Evolutionary conservation across 345 rosid genomes (phyloP).

Genomic region (Linum lewisii): DNA sequence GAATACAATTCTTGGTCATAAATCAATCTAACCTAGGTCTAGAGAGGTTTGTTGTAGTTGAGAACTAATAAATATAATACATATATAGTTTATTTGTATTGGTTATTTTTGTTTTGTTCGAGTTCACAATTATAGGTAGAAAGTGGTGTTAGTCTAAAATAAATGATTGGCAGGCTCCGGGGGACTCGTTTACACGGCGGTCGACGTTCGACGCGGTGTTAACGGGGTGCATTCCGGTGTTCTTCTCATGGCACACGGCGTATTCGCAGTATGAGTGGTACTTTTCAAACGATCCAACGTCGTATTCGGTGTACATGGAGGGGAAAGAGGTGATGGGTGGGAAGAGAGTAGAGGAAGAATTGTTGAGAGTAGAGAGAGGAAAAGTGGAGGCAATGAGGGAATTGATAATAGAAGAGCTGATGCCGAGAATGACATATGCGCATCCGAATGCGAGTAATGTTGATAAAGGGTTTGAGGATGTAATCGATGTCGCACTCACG

Average conservation of each 20-base stretch:
- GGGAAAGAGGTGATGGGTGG: constrained; percentile 6
- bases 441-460: constrained; percentile 40
- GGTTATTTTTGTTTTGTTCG: too few species aligned
- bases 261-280: constrained; percentile 51
- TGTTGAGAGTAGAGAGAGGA: constrained; percentile 20
- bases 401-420: constrained; percentile 27
- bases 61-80: too few species aligned
- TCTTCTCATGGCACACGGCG: constrained; percentile 52
- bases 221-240: constrained; percentile 53
- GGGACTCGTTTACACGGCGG: constrained; percentile 51
- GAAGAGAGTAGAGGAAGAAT: constrained; percentile 26
- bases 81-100: too few species aligned
- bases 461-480: constrained; percentile 28
- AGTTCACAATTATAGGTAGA: too few species aligned
- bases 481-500: constrained; percentile 49
- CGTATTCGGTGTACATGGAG: constrained; percentile 37
- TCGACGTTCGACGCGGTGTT: constrained; percentile 43
- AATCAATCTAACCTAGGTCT: too few species aligned
- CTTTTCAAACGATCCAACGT: constrained; percentile 21
- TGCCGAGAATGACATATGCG: constrained; percentile 38
- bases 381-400: constrained; percentile 24
- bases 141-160: too few species aligned
- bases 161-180: too few species aligned
- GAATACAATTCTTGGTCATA: too few species aligned
- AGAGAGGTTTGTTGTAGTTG: too few species aligned